These are phyloP conservation scores for Moesziomyces aphidis DNA, from an alignment of 1,284 basidiomycete species.

Conservation along the genomic window DNA sequence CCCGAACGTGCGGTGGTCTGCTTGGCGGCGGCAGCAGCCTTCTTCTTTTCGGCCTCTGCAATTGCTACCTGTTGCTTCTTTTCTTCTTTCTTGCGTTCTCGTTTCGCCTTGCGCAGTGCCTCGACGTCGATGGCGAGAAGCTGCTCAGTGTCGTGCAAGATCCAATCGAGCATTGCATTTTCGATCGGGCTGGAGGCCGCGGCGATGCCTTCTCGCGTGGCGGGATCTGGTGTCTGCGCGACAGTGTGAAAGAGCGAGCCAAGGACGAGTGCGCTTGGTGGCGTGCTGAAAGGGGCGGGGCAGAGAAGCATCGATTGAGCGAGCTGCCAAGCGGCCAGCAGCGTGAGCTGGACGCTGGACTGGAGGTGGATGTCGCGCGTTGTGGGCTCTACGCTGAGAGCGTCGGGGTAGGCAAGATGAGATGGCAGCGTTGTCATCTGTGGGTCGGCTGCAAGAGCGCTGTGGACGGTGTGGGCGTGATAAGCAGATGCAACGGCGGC, in stretches of 20 bases:
- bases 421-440: slow-evolving; percentile 17
- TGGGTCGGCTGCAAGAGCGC: slow-evolving; percentile 27
- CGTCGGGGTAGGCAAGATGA: slow-evolving; percentile 16
- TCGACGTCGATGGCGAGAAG: slow-evolving; percentile 48
- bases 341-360: slow-evolving; percentile 41
- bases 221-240: slow-evolving; percentile 22
- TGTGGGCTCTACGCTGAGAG: slow-evolving; percentile 29
- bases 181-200: slow-evolving; percentile 15
- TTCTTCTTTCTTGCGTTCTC: slow-evolving; percentile 43
- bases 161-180: slow-evolving; percentile 37
- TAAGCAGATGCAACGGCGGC: slow-evolving; percentile 29
- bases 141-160: slow-evolving; percentile 34
- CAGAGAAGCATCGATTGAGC: slow-evolving; percentile 42
- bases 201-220: slow-evolving; percentile 15
- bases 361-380: slow-evolving; percentile 42
- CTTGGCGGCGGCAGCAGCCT: slow-evolving; percentile 11
- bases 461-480: slow-evolving; percentile 22
- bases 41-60: slow-evolving; percentile 24
- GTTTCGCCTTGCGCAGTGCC: slow-evolving; percentile 42
- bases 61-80: slow-evolving; percentile 26
- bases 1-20: slow-evolving; percentile 21
- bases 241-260: slow-evolving; percentile 38
- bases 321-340: slow-evolving; percentile 34
- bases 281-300: slow-evolving; percentile 24
- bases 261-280: slow-evolving; percentile 37